Evolutionary conservation across 371 early-diverging fungal genomes (phyloP), one percentile per base, ranked within the genome.

Genomic region (Mortierella sp.): DNA sequence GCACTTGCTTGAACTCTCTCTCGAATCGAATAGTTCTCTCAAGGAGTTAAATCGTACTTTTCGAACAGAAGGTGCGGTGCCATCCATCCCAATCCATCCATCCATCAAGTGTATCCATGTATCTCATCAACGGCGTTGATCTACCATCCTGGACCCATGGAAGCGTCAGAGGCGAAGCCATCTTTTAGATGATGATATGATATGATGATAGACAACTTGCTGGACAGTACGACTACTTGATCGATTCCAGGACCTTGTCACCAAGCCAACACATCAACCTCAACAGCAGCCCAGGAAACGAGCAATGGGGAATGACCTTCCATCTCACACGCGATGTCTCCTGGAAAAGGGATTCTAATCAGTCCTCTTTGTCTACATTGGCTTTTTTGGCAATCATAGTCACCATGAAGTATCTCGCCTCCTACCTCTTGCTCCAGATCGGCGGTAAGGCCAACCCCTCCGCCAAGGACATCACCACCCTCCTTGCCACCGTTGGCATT

Each of bases 401-500:
- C 54, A 67, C 71, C 71, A 98, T 96, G 98, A 95, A 96, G 91
- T 91, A 92, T 85, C 88, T 98, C 82, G 98, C 96, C 80, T 97
- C 98, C 79, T 97, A 96, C 92, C 90, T 98, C 79, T 93, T 98
- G 80, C 92, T 96, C 81, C 83, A 87, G 80, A 91, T 92, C 83
- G 96, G 94, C 84, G 95, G 94, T 68, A 94, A 95, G 82, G 85
- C 87, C 78, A 65, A 88, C 80, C 96, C 98, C 76, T 74, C 94
- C 74, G 92, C 90, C 76, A 83, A 66, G 41, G 92, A 93, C 74
- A 86, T 98, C 91, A 88, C 88, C 85, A 79, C 83, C 78, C 88
- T 98, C 81, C 91, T 98, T 79, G 78, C 89, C 57, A 87, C 97
- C 81, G 98, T 95, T 81, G 98, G 98, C 81, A 86, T 94, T 66